Evolutionary conservation across 73 alveolate genomes (phyloP).

Genomic region (Paramecium caudatum): DNA sequence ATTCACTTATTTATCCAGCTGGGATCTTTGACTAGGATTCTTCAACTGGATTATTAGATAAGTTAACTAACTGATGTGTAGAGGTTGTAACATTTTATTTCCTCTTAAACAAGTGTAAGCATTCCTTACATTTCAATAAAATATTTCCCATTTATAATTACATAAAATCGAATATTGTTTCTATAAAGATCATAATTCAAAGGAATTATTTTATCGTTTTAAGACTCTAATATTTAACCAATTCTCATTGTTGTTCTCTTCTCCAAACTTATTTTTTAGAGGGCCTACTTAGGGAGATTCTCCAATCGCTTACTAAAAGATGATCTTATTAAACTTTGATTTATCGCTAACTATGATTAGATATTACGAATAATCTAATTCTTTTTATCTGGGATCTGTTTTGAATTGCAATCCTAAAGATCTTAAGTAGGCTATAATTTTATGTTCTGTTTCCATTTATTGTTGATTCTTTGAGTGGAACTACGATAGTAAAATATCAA

Average conservation of each 20-base stretch:
- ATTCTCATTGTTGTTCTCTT: background rate
- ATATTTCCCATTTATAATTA: constrained; percentile 31
- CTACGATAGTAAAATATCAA: constrained; percentile 23
- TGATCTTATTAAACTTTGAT: background rate
- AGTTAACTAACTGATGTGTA: background rate
- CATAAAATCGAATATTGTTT: background rate
- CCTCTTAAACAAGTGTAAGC: background rate
- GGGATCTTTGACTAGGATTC: background rate
- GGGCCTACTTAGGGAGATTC: constrained; percentile 42
- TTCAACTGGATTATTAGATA: constrained; percentile 13
- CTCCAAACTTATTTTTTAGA: background rate
- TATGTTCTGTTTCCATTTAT: constrained; percentile 19
- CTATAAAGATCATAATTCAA: constrained; percentile 44
- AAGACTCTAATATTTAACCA: constrained; percentile 12
- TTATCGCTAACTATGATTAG: background rate
- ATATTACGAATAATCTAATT: background rate
- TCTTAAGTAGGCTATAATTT: constrained; percentile 1
- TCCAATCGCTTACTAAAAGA: constrained; percentile 15
- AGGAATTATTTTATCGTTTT: constrained; percentile 15
- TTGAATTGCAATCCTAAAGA: background rate
- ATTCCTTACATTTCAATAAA: background rate
- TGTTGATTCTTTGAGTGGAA: constrained; percentile 39
- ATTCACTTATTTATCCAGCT: constrained; percentile 14
- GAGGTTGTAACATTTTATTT: background rate
- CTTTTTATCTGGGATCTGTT: constrained; percentile 44